Conservation (phyloP, 1,284 basidiomycete genomes). For the Exobasidium rhododendri region DNA sequence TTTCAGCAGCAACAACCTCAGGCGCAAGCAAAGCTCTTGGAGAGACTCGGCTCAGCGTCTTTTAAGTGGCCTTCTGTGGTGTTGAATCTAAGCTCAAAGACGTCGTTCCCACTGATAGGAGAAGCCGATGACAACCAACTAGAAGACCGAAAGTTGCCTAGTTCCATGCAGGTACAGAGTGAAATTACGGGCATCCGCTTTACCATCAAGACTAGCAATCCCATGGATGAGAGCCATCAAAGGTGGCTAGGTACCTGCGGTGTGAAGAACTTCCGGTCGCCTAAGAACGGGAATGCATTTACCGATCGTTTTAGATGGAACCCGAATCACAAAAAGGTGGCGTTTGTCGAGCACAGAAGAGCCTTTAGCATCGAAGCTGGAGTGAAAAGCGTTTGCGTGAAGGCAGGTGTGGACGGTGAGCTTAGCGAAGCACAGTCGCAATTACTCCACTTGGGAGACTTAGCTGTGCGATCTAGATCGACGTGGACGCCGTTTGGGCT, state of each 20-base stretch:
- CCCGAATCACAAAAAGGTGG: not conserved
- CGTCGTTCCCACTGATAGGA: conserved; percentile 6
- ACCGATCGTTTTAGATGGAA: conserved; percentile 6
- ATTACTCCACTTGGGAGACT: conserved; percentile 26
- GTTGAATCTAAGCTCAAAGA: conserved; percentile 23
- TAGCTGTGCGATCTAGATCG: conserved; percentile 23
- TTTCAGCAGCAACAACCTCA: conserved; percentile 19
- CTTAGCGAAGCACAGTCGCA: conserved; percentile 18
- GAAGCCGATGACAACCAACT: not conserved
- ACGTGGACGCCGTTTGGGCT: conserved; percentile 50
- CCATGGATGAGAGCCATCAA: conserved; percentile 35
- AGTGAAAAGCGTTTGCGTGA: conserved; percentile 28
- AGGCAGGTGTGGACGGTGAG: conserved; percentile 15
- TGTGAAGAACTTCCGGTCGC: conserved; percentile 15
- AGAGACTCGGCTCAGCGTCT: conserved; percentile 11
- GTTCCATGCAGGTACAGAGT: conserved; percentile 4
- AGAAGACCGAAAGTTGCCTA: conserved; percentile 4
- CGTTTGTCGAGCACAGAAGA: conserved; percentile 35
- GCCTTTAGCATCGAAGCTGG: conserved; percentile 29
- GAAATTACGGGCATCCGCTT: conserved; percentile 22
- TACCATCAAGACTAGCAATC: conserved; percentile 35
- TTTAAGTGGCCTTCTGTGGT: conserved; percentile 23
- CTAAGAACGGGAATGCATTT: not conserved
- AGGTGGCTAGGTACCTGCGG: conserved; percentile 51
- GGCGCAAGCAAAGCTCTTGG: not conserved